A percentile compares a stretch with the other conserved stretches of the same genome.
phyloP scores from a whole-genome alignment of 2,329 filamentous ascomycete genomes.

The Paecilomyces niveus region DNA sequence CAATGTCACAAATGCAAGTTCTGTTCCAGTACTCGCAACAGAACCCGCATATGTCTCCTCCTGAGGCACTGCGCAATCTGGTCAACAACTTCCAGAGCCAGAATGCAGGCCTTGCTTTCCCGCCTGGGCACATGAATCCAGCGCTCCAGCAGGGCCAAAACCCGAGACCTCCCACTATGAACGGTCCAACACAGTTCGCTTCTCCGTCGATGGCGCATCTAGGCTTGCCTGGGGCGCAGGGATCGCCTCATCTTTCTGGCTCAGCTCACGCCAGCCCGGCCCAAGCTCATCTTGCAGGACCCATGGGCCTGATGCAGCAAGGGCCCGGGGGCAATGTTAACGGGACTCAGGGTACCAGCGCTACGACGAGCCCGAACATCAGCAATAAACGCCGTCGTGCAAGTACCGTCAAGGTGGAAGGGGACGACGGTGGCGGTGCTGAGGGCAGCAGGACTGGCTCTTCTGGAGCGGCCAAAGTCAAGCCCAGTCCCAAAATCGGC shows the following conservation, averaged over 20 bases:
- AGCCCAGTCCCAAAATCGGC: constrained; percentile 40
- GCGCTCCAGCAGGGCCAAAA: constrained; percentile 29
- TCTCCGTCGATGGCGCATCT: constrained; percentile 53
- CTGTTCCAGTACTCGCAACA: constrained; percentile 52
- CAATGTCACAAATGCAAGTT: constrained; percentile 57
- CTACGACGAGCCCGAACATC: constrained; percentile 57
- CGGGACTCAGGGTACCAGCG: constrained; percentile 44
- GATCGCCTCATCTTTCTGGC: constrained; percentile 47
- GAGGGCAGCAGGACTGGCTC: constrained; percentile 44
- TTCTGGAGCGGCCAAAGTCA: constrained; percentile 34
- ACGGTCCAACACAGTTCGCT: constrained; percentile 46
- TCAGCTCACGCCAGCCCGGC: constrained; percentile 42
- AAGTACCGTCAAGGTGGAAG: constrained; percentile 55
- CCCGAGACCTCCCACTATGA: constrained; percentile 39
- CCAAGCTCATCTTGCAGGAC: constrained; percentile 38
- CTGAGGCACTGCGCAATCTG: constrained; percentile 49
- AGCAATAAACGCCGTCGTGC: constrained; percentile 52
- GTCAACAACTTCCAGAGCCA: constrained; percentile 40
- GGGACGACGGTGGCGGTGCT: constrained; percentile 40
- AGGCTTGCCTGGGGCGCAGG: constrained; percentile 39
- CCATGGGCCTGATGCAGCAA: constrained; percentile 50
- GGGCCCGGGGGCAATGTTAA: constrained; percentile 50
- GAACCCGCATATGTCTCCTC: constrained; percentile 45
- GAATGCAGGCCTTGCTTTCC: constrained; percentile 21
- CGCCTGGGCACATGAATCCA: constrained; percentile 24